A percentile compares a stretch with the other conserved stretches of the same genome.
phyloP scores from a whole-genome alignment of 2,329 filamentous ascomycete species.

The Uncinocarpus reesii region DNA sequence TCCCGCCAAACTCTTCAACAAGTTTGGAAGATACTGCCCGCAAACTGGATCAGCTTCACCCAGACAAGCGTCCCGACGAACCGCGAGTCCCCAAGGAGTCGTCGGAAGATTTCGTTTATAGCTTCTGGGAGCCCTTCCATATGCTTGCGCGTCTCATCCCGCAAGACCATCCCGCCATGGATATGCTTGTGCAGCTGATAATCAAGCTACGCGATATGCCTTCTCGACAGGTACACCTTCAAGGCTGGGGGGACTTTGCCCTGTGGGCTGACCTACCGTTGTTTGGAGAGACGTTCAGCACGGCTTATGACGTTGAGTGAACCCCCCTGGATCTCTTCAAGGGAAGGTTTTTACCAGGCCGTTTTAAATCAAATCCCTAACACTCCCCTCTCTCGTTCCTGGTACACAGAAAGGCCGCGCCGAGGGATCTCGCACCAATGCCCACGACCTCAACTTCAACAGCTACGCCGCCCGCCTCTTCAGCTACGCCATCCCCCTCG shows the following conservation, averaged over 20 bases:
- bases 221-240: not conserved
- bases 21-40: slow-evolving; percentile 2
- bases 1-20: not conserved
- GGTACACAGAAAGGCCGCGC: slow-evolving; percentile 1
- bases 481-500: not conserved
- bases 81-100: not conserved
- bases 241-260: slow-evolving; percentile 3
- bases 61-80: not conserved
- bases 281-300: slow-evolving; percentile 3
- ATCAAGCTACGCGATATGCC: not conserved
- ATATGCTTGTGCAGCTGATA: slow-evolving; percentile 6
- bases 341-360: too few species aligned
- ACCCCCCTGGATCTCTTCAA: not conserved
- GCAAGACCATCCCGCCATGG: slow-evolving; percentile 9
- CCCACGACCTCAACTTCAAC: slow-evolving; percentile 4
- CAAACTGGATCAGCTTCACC: slow-evolving; percentile 2
- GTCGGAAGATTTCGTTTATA: not conserved
- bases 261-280: slow-evolving; percentile 11
- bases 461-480: slow-evolving; percentile 9
- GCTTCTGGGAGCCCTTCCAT: slow-evolving; percentile 9
- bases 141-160: slow-evolving; percentile 1
- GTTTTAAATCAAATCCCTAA: too few species aligned
- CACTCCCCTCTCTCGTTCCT: not conserved
- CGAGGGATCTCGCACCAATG: not conserved
- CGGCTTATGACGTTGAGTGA: not conserved